phyloP scores from a whole-genome alignment of 2,329 filamentous ascomycete species.

The Fusarium miscanthi region DNA sequence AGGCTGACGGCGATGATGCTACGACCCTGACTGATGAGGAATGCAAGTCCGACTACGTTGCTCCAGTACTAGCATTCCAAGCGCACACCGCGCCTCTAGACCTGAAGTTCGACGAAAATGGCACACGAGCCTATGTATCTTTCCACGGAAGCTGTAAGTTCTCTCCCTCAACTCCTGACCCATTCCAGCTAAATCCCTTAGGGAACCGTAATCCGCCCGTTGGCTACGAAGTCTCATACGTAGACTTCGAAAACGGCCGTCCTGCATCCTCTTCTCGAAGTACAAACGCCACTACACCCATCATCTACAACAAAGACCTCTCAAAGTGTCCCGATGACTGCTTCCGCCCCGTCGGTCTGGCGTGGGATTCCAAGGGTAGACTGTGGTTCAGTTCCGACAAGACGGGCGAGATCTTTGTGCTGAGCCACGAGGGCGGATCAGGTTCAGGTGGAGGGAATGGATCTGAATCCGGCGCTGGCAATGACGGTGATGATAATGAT shows the following conservation, averaged over 20 bases:
- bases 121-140: conserved; percentile 71
- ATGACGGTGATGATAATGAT: conserved; percentile 2
- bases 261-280: conserved; percentile 56
- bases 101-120: conserved; percentile 71
- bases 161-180: background rate
- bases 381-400: conserved; percentile 72
- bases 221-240: conserved; percentile 59
- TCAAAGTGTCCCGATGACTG: conserved; percentile 65
- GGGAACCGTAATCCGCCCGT: conserved; percentile 57
- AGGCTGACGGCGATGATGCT: conserved; percentile 29
- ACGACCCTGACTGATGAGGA: conserved; percentile 55
- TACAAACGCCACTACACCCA: conserved; percentile 59
- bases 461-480: background rate
- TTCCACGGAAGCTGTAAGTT: conserved; percentile 77
- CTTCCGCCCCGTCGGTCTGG: conserved; percentile 72
- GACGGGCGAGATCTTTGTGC: conserved; percentile 75
- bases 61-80: conserved; percentile 67
- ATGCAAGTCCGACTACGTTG: conserved; percentile 56
- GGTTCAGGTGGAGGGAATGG: background rate
- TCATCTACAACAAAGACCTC: conserved; percentile 67
- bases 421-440: conserved; percentile 42
- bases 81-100: conserved; percentile 79
- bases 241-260: conserved; percentile 57
- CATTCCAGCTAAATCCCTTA: conserved; percentile 26
- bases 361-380: conserved; percentile 61